These are phyloP conservation scores for Craterostigma plantagineum DNA, from an alignment of 257 asterid species.

Conservation along the genomic window DNA sequence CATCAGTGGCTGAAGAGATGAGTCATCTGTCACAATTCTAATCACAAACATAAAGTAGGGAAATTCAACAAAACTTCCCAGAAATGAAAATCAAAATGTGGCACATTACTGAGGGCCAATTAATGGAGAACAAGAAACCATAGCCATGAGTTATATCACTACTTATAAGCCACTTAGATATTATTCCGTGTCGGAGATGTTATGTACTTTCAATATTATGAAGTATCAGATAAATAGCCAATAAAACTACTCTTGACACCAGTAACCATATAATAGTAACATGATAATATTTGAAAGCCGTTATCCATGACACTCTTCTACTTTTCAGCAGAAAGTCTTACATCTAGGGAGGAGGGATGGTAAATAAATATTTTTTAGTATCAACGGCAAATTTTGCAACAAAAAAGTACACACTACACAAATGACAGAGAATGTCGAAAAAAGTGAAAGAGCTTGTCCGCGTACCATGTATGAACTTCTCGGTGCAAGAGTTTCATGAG, in stretches of 20 bases:
- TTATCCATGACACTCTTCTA: background rate
- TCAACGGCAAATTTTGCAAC: too few relatives aligned
- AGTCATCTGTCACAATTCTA: too few relatives aligned
- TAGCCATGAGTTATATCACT: background rate
- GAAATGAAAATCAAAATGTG: background rate
- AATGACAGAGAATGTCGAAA: conserved; percentile 7
- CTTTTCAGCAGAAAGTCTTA: conserved; percentile 2
- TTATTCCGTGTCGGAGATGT: too few relatives aligned
- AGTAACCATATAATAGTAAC: too few relatives aligned
- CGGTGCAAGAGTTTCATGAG: conserved; percentile 29
- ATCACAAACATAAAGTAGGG: background rate
- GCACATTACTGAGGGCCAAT: too few relatives aligned
- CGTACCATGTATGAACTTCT: conserved; percentile 43
- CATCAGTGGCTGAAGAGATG: too few relatives aligned
- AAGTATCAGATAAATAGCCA: too few relatives aligned
- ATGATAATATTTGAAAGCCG: too few relatives aligned
- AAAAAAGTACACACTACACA: conserved; percentile 9
- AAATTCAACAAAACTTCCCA: background rate
- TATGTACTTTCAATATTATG: too few relatives aligned
- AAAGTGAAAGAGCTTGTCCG: conserved; percentile 11
- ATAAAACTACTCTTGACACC: too few relatives aligned
- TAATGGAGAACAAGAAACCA: background rate
- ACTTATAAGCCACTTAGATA: too few relatives aligned
- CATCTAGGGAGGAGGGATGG: conserved; percentile 5
- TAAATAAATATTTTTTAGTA: too few relatives aligned